Percentiles rank a stretch among this genome's conserved stretches.
phyloP scores from a whole-genome alignment of 2,329 filamentous ascomycete genomes.

The Gnomoniopsis smithogilvyi region DNA sequence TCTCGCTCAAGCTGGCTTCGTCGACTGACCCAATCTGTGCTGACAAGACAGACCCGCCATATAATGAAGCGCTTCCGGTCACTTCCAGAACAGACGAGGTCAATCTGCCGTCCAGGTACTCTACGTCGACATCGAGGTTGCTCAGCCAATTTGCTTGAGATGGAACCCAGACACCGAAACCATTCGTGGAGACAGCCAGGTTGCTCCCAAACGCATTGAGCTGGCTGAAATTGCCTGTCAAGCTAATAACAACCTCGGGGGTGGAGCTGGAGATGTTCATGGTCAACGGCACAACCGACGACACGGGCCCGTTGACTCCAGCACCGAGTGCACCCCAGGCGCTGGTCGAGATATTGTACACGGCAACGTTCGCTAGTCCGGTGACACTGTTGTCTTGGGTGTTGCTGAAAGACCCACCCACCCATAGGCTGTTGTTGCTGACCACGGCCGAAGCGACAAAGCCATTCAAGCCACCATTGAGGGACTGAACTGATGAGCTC shows the following conservation, averaged over 20 bases:
- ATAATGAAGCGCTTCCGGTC: conserved; percentile 61
- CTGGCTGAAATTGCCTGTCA: conserved; percentile 76
- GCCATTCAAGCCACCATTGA: conserved; percentile 74
- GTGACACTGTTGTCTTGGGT: conserved; percentile 58
- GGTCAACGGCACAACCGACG: conserved; percentile 69
- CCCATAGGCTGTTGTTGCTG: conserved; percentile 66
- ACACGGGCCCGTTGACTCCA: conserved; percentile 78
- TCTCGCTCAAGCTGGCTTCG: conserved; percentile 58
- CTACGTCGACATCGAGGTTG: conserved; percentile 64
- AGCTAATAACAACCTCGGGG: conserved; percentile 70
- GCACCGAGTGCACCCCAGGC: conserved; percentile 77
- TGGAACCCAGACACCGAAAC: conserved; percentile 90
- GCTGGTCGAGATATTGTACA: conserved; percentile 67
- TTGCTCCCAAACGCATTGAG: conserved; percentile 67
- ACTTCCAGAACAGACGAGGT: conserved; percentile 66
- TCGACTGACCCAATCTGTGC: conserved; percentile 71
- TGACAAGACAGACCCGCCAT: conserved; percentile 79
- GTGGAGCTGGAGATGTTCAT: conserved; percentile 71
- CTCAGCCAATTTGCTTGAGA: conserved; percentile 84
- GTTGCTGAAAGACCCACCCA: conserved; percentile 81
- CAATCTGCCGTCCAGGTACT: conserved; percentile 69
- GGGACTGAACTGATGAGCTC: conserved; percentile 57
- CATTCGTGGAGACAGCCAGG: conserved; percentile 58
- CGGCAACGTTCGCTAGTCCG: conserved; percentile 73
- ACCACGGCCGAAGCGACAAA: conserved; percentile 70